phyloP scores from a whole-genome alignment of 176 grass and related monocot species.

The Aegilops longissima region DNA sequence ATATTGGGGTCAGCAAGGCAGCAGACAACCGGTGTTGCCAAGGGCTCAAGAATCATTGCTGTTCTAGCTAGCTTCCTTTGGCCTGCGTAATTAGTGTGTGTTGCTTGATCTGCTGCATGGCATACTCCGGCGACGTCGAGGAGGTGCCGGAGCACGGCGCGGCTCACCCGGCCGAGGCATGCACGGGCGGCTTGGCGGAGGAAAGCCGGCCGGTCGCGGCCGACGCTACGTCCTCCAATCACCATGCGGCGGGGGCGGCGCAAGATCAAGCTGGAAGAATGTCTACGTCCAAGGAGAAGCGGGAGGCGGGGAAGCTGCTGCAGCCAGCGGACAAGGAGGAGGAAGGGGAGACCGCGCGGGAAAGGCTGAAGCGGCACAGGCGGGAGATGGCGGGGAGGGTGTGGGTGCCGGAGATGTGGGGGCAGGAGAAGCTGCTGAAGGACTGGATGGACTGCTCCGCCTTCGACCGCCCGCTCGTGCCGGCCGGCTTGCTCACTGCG shows the following conservation, averaged over 20 bases:
- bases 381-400: constrained; percentile 58
- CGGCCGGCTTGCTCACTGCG: constrained; percentile 44
- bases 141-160: constrained; percentile 2
- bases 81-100: neutral
- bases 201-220: neutral
- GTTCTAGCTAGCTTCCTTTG: neutral
- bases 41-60: constrained; percentile 4
- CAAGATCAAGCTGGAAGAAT: neutral
- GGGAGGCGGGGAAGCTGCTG: neutral
- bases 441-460: constrained; percentile 57
- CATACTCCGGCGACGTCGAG: constrained; percentile 19
- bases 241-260: neutral
- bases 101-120: constrained; percentile 31
- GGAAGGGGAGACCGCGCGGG: constrained; percentile 34
- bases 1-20: constrained; percentile 1
- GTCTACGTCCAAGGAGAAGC: neutral
- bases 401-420: constrained; percentile 71
- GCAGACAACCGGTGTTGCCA: neutral
- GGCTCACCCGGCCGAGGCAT: neutral
- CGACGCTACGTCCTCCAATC: neutral
- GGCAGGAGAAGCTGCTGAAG: constrained; percentile 67
- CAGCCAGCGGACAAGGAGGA: neutral
- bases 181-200: neutral
- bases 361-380: constrained; percentile 65
- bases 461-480: constrained; percentile 55